A percentile compares a stretch with the other conserved stretches of the same genome.
Conservation (phyloP, 2,329 filamentous ascomycete species). For the Trichoderma oligosporum region DNA sequence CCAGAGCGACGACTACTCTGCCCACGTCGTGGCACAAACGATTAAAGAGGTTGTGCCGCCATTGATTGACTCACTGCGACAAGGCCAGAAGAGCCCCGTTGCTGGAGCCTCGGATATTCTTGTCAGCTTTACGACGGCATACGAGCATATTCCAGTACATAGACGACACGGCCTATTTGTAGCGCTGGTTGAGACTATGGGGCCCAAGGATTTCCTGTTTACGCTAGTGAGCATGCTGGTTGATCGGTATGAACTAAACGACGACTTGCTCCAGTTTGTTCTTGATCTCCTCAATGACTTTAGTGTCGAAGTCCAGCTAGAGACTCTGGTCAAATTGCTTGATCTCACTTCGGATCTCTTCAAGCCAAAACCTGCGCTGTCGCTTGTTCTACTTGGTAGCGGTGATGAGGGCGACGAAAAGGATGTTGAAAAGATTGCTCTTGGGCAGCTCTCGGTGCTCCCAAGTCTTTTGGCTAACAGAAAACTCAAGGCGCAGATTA, state of each 20-base stretch:
- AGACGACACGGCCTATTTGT: conserved; percentile 78
- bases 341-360: conserved; percentile 72
- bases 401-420: conserved; percentile 46
- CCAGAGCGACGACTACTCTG: conserved; percentile 94
- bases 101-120: conserved; percentile 83
- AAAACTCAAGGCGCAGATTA: conserved; percentile 53
- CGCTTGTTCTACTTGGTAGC: conserved; percentile 64
- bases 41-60: conserved; percentile 93
- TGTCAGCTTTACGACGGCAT: conserved; percentile 93
- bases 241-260: conserved; percentile 80
- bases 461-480: conserved; percentile 57
- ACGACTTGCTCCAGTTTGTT: conserved; percentile 70
- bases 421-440: conserved; percentile 49
- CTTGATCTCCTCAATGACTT: conserved; percentile 71
- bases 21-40: conserved; percentile 91
- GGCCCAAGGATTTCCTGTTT: conserved; percentile 81
- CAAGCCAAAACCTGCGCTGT: conserved; percentile 68
- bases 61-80: conserved; percentile 77
- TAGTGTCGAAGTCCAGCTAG: conserved; percentile 69
- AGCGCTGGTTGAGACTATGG: conserved; percentile 79
- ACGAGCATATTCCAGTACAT: conserved; percentile 90
- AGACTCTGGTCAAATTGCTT: conserved; percentile 73
- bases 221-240: conserved; percentile 84
- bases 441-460: conserved; percentile 54
- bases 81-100: conserved; percentile 72